phyloP scores from a whole-genome alignment of 2,329 filamentous ascomycete species.

The Curvularia verruculosa region DNA sequence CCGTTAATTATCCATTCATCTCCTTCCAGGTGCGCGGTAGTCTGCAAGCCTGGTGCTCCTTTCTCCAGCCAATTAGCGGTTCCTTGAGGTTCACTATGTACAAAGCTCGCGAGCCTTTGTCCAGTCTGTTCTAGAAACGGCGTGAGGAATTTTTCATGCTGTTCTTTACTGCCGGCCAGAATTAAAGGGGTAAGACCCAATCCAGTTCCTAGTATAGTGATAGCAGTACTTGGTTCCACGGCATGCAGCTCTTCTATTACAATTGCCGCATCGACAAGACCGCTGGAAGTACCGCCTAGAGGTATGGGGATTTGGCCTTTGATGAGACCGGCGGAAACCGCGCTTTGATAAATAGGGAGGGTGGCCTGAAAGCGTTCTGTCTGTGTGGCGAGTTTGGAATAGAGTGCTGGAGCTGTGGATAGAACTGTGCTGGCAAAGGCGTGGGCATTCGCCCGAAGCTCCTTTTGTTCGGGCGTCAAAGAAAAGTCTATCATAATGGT shows the following conservation, averaged over 20 bases:
- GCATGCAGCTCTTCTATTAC: slow-evolving; percentile 61
- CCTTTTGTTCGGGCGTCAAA: not conserved
- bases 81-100: slow-evolving; percentile 60
- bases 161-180: slow-evolving; percentile 51
- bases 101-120: slow-evolving; percentile 58
- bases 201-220: slow-evolving; percentile 61
- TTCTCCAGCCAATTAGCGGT: slow-evolving; percentile 61
- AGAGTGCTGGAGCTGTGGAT: slow-evolving; percentile 22
- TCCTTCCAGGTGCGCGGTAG: slow-evolving; percentile 57
- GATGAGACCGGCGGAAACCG: slow-evolving; percentile 54
- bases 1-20: slow-evolving; percentile 61
- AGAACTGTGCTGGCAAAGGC: slow-evolving; percentile 7
- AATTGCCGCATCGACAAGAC: slow-evolving; percentile 57
- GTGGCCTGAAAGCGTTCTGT: slow-evolving; percentile 56
- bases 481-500: not conserved
- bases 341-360: slow-evolving; percentile 54
- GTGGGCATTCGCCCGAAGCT: not conserved
- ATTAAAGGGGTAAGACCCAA: slow-evolving; percentile 60
- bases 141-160: slow-evolving; percentile 53
- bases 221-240: slow-evolving; percentile 56
- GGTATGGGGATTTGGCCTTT: slow-evolving; percentile 55
- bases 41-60: slow-evolving; percentile 57
- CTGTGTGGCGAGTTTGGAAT: slow-evolving; percentile 27
- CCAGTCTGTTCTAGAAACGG: slow-evolving; percentile 49
- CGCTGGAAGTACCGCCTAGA: slow-evolving; percentile 55